phyloP scores from a whole-genome alignment of 805 yeast genomes.

The Ogataea henricii region DNA sequence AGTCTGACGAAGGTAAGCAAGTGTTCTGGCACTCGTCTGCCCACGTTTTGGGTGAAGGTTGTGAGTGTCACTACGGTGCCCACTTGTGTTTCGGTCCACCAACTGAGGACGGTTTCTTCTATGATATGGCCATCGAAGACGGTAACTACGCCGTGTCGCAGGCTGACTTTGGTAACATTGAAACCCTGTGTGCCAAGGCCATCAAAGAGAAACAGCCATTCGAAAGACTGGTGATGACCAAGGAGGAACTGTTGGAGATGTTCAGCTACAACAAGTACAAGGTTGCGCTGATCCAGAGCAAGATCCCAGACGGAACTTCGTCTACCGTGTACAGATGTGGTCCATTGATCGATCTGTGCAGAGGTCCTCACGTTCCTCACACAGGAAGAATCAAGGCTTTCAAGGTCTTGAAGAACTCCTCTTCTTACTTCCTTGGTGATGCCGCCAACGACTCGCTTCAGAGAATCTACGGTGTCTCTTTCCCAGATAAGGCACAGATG shows the following conservation, averaged over 20 bases:
- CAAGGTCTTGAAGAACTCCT: constrained; percentile 91
- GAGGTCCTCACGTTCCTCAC: constrained; percentile 97
- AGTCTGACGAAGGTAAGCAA: constrained; percentile 88
- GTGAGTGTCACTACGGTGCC: constrained; percentile 95
- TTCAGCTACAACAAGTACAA: constrained; percentile 95
- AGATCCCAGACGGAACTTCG: constrained; percentile 93
- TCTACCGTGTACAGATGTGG: constrained; percentile 98
- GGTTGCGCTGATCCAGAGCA: constrained; percentile 79
- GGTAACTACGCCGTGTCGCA: constrained; percentile 78
- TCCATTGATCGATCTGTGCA: constrained; percentile 92
- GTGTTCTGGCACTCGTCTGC: constrained; percentile 99
- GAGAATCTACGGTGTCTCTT: constrained; percentile 95
- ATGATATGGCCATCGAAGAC: constrained; percentile 85
- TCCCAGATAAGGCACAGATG: constrained; percentile 97
- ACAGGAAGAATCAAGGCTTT: constrained; percentile 95
- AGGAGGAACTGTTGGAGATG: constrained; percentile 90
- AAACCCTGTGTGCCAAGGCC: constrained; percentile 83
- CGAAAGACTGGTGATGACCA: constrained; percentile 88
- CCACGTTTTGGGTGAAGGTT: constrained; percentile 96
- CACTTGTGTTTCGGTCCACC: constrained; percentile 96
- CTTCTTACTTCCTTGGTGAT: constrained; percentile 95
- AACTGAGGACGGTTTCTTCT: constrained; percentile 95
- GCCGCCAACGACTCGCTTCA: constrained; percentile 91
- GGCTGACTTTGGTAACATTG: constrained; percentile 81
- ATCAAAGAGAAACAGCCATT: constrained; percentile 95